These are phyloP conservation scores for Hypomontagnella monticulosa DNA, from an alignment of 495 filamentous ascomycete genomes.

Conservation along the genomic window DNA sequence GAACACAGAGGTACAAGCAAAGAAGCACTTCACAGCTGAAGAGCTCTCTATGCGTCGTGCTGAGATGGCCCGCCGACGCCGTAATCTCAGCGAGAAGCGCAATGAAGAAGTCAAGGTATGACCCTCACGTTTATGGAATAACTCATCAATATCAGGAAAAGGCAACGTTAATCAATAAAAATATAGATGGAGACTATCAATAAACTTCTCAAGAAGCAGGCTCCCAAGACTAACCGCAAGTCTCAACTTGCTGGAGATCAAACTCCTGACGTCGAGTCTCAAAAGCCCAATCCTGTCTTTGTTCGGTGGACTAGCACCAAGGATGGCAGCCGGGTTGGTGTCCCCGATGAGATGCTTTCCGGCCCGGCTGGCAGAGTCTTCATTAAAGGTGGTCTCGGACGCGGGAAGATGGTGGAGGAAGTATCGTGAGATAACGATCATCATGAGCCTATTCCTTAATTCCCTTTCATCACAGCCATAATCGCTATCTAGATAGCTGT, in stretches of 20 bases:
- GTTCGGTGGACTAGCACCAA: slow-evolving; percentile 81
- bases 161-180: slow-evolving; percentile 7
- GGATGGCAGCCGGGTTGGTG: slow-evolving; percentile 71
- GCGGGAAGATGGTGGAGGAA: slow-evolving; percentile 57
- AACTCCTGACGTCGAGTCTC: slow-evolving; percentile 58
- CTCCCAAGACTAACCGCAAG: slow-evolving; percentile 79
- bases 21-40: slow-evolving; percentile 91
- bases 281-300: slow-evolving; percentile 72
- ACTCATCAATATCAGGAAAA: not conserved
- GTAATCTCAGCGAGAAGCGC: slow-evolving; percentile 97
- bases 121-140: not conserved
- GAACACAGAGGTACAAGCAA: slow-evolving; percentile 82
- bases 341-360: slow-evolving; percentile 85
- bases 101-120: slow-evolving; percentile 97
- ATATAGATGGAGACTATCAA: slow-evolving; percentile 96
- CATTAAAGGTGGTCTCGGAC: slow-evolving; percentile 40
- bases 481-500: not conserved
- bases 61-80: slow-evolving; percentile 94
- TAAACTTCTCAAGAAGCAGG: slow-evolving; percentile 93
- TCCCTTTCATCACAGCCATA: not conserved
- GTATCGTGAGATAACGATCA: slow-evolving; percentile 41
- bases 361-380: slow-evolving; percentile 74
- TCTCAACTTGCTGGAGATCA: slow-evolving; percentile 61
- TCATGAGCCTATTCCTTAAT: not conserved
- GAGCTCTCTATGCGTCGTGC: slow-evolving; percentile 94